Evolutionary conservation across 225 moss, liverwort and hornwort species (phyloP).

Genomic region (Pseudoscleropodium purum): DNA sequence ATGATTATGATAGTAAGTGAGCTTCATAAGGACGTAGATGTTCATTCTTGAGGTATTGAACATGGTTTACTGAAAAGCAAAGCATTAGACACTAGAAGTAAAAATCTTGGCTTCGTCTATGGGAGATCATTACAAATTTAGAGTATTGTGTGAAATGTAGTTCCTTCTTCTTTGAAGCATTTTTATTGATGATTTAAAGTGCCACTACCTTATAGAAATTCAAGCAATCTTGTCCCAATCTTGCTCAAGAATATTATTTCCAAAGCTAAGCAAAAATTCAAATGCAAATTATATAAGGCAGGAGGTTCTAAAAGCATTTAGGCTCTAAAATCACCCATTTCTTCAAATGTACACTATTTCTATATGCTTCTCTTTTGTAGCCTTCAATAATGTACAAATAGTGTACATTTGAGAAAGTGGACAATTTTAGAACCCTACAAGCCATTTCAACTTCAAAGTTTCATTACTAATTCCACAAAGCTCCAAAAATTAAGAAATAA

Average conservation of each 20-base stretch:
- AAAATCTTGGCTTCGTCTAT: not conserved
- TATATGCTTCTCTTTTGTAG: no score
- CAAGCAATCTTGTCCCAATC: not conserved
- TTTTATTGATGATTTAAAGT: not conserved
- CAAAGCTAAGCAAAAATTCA: not conserved
- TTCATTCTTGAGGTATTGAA: not conserved
- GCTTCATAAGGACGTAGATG: not conserved
- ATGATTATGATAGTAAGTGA: constrained; percentile 74
- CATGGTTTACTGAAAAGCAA: not conserved
- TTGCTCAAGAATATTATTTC: not conserved
- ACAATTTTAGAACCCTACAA: no score
- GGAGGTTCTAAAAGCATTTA: no score
- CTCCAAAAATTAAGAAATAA: no score
- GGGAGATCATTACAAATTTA: not conserved
- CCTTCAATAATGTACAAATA: no score
- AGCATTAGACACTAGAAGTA: not conserved
- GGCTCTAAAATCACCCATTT: no score
- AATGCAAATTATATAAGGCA: not conserved
- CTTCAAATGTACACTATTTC: no score
- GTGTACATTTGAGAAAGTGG: no score
- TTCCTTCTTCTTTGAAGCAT: not conserved
- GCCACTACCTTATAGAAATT: not conserved
- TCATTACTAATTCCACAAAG: no score
- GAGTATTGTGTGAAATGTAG: not conserved
- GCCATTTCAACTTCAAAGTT: no score